phyloP scores from a whole-genome alignment of 1,284 basidiomycete genomes.

The Cerioporus squamosus region DNA sequence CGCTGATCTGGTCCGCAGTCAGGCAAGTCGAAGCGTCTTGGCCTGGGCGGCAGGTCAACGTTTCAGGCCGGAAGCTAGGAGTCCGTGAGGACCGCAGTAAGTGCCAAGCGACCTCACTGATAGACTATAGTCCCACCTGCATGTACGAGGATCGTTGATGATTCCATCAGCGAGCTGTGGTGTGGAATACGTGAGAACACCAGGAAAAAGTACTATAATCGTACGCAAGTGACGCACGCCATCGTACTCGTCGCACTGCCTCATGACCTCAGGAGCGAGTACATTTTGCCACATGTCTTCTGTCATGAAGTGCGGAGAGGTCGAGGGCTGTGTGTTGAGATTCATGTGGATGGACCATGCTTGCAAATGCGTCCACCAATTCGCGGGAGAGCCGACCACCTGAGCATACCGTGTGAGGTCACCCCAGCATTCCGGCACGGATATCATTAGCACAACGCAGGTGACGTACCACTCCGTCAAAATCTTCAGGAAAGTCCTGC shows the following conservation, averaged over 20 bases:
- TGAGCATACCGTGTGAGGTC: conserved; percentile 8
- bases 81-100: too few relatives aligned
- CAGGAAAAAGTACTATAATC: background rate
- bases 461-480: conserved; percentile 32
- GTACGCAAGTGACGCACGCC: conserved; percentile 26
- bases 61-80: conserved; percentile 33
- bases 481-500: conserved; percentile 34
- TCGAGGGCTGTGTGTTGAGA: conserved; percentile 25
- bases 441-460: too few relatives aligned
- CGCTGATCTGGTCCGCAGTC: conserved; percentile 36
- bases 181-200: background rate
- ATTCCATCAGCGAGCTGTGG: conserved; percentile 35
- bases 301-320: conserved; percentile 27
- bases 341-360: conserved; percentile 30
- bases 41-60: conserved; percentile 32
- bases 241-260: conserved; percentile 37
- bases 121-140: conserved; percentile 24
- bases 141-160: conserved; percentile 38
- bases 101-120: too few relatives aligned
- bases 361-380: conserved; percentile 31
- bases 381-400: conserved; percentile 33
- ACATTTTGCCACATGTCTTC: conserved; percentile 27
- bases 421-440: background rate
- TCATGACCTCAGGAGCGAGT: conserved; percentile 32
- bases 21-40: conserved; percentile 35